Base-by-base conservation (phyloP, 345 rosid genomes). In the Gossypium thurberi region DNA sequence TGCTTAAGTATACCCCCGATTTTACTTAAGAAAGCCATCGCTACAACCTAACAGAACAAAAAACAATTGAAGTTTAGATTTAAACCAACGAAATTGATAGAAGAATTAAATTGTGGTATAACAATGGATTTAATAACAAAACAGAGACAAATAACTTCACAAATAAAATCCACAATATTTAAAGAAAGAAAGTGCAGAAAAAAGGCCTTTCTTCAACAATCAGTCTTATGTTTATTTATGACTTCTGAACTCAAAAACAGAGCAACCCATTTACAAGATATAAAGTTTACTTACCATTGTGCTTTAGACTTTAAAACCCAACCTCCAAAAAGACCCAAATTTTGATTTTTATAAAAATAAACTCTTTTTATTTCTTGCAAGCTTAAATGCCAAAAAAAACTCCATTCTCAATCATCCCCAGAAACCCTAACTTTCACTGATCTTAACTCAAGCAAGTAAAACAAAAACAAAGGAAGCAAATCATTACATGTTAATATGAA, bases 11-110 rank as follows among this genome's bases (percentile, higher is more conserved):
- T 80, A 74, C 80, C 84, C 23, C 98, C 97, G 48, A 86, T 78
- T 80, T 86, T 95, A 71, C 91, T 82, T 55, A 95, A 81, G 81
- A 95, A 89, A 63, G 98, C 96, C 99, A 95, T 95, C 71, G 55
- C 50, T 62, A 42, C 47, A 71, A 78, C 84, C 89, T 83, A 61
- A 57, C 21, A 65, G 60, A 10, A 72, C 1, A 20, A 20, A 44
- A 13, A 63, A 59, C 23, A 0, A 69, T 40, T 2, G 46, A 74
- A 11, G 2, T 15, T 67, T 13, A 23, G 14, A 40, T 11, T 11
- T 64, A 7, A 33, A 21, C 1, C 3, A 28, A 17, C 25, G 28
- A 69, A 33, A 26, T n/a, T 10, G 17, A 55, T 18, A 15, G 47
- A 66, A 66, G 12, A 26, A 59, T 20, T 28, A 15, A 61, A 18